These are phyloP conservation scores for Allantophomopsis cytisporea DNA, from an alignment of 2,329 filamentous ascomycete genomes.

Conservation along the genomic window DNA sequence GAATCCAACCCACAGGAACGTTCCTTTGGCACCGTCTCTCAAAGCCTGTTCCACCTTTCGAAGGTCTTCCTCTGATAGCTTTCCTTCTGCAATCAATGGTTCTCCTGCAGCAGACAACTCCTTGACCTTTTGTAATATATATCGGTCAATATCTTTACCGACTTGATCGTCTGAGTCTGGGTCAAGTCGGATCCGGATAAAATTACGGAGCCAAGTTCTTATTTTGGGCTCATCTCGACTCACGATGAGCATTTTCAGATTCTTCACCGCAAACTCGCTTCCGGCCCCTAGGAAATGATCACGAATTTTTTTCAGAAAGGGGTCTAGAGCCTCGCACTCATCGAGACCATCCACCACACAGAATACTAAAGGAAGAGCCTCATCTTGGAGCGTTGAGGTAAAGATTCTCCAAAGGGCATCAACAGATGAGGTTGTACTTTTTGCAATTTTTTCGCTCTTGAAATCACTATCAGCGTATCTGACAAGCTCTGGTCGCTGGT, in stretches of 20 bases:
- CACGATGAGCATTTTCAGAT: constrained; percentile 7
- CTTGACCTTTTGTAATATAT: constrained; percentile 8
- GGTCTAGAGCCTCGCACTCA: neutral
- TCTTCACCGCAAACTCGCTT: too few species aligned
- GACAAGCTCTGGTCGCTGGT: constrained; percentile 1
- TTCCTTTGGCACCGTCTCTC: neutral
- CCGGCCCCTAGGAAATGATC: too few species aligned
- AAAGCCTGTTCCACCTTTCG: too few species aligned
- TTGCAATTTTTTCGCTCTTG: neutral
- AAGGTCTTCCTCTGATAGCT: too few species aligned
- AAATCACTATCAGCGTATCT: neutral
- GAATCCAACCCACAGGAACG: neutral
- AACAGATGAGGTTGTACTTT: neutral
- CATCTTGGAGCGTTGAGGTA: neutral
- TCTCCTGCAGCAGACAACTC: neutral
- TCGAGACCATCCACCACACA: neutral
- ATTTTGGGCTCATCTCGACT: constrained; percentile 3
- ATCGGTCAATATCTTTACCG: constrained; percentile 9
- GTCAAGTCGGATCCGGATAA: constrained; percentile 9
- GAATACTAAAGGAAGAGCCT: constrained; percentile 23
- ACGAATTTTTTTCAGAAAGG: too few species aligned
- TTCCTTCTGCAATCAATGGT: too few species aligned
- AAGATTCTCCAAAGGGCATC: constrained; percentile 1
- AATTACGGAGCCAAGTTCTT: constrained; percentile 1
- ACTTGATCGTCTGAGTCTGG: constrained; percentile 7